A percentile compares a stretch with the other conserved stretches of the same genome.
Conservation (phyloP, 2,329 filamentous ascomycete genomes). For the Exophiala sideris region DNA sequence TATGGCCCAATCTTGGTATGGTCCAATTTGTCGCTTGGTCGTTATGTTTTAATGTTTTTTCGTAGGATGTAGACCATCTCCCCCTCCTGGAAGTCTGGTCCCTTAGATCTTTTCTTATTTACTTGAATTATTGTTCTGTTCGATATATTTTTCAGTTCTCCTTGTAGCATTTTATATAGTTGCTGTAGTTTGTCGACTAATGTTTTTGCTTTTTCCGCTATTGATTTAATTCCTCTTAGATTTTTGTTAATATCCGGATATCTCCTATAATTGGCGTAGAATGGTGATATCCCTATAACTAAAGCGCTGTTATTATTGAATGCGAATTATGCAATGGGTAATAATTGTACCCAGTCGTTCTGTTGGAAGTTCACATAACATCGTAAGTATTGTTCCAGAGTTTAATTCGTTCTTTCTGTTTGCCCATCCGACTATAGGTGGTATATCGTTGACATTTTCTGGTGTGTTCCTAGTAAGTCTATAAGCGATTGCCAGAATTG, state of each 20-base stretch:
- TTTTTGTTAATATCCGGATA: constrained; percentile 4
- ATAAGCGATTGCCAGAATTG: not conserved
- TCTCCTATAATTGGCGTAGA: constrained; percentile 15
- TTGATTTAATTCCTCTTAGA: not conserved
- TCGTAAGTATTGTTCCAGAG: constrained; percentile 18
- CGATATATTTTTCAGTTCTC: constrained; percentile 6
- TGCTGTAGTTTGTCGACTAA: not conserved
- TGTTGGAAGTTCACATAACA: constrained; percentile 20
- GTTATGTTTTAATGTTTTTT: constrained; percentile 18
- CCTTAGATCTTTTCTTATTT: constrained; percentile 13
- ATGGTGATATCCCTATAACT: constrained; percentile 6
- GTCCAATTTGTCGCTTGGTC: constrained; percentile 13
- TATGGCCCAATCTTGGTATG: constrained; percentile 11
- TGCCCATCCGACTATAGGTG: constrained; percentile 13
- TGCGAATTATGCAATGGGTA: constrained; percentile 5
- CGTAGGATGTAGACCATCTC: constrained; percentile 8
- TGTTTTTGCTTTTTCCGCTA: not conserved
- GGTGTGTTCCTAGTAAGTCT: not conserved
- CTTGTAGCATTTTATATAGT: constrained; percentile 7
- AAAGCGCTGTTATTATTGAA: constrained; percentile 8
- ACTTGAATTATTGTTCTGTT: constrained; percentile 2
- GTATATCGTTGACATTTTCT: constrained; percentile 12
- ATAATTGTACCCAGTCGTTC: constrained; percentile 11
- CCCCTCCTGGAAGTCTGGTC: constrained; percentile 3
- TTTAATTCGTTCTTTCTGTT: constrained; percentile 22